Percentiles rank a stretch among this genome's conserved stretches.
Evolutionary conservation across 2,329 filamentous ascomycete species (phyloP).

Genomic region (Trichoderma sp.): DNA sequence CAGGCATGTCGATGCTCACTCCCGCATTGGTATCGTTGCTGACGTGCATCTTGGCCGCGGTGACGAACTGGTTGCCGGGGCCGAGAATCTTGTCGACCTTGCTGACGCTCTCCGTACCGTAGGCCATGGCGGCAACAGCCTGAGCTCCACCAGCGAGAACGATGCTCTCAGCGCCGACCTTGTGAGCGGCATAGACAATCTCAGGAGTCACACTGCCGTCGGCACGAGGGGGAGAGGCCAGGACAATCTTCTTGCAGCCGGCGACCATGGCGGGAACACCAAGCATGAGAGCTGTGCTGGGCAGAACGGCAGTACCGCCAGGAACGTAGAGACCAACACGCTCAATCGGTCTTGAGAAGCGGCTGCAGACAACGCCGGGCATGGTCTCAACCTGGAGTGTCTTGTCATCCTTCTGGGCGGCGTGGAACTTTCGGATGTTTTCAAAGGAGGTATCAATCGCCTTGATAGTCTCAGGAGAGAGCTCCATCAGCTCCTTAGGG

Average conservation of each 20-base stretch:
- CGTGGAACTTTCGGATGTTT: slow-evolving; percentile 92
- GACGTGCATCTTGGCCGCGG: slow-evolving; percentile 96
- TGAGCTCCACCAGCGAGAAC: slow-evolving; percentile 94
- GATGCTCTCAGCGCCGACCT: slow-evolving; percentile 92
- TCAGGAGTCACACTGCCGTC: slow-evolving; percentile 93
- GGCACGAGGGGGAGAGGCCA: slow-evolving; percentile 84
- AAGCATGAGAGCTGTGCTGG: slow-evolving; percentile 95
- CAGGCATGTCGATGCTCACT: slow-evolving; percentile 97
- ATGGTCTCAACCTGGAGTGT: slow-evolving; percentile 89
- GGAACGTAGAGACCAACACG: slow-evolving; percentile 95
- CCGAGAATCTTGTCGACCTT: slow-evolving; percentile 99
- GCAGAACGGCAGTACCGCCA: slow-evolving; percentile 93
- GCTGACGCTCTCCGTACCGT: slow-evolving; percentile 87
- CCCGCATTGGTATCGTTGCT: slow-evolving; percentile 95
- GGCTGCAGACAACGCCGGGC: slow-evolving; percentile 92
- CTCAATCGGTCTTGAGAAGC: slow-evolving; percentile 89
- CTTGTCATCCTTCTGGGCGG: slow-evolving; percentile 82
- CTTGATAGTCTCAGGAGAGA: slow-evolving; percentile 76
- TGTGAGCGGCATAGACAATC: slow-evolving; percentile 96
- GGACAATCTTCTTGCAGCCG: slow-evolving; percentile 89
- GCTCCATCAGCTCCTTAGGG: slow-evolving; percentile 77
- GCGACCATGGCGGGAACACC: slow-evolving; percentile 97
- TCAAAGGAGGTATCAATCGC: slow-evolving; percentile 94
- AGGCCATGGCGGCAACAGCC: slow-evolving; percentile 93
- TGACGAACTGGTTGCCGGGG: slow-evolving; percentile 97